Evolutionary conservation across 768 basidiomycete species (phyloP).

Genomic region (Calocybe gangraenosa): DNA sequence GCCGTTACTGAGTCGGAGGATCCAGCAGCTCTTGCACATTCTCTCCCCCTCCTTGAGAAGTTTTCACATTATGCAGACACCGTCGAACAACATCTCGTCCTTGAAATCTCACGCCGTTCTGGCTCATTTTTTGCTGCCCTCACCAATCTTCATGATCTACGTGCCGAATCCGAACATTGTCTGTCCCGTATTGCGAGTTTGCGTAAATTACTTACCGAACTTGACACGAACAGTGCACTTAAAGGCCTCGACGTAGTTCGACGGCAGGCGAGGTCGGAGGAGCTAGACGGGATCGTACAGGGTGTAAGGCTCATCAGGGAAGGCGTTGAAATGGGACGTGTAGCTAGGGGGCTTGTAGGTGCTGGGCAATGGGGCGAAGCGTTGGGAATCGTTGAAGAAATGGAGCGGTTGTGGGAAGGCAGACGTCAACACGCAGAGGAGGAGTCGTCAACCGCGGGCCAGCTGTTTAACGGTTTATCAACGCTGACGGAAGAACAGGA

Average conservation of each 20-base stretch:
- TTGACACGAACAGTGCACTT: constrained; percentile 74
- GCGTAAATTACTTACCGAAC: constrained; percentile 64
- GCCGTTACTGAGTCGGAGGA: constrained; percentile 66
- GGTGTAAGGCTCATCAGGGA: constrained; percentile 61
- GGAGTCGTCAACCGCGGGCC: background rate
- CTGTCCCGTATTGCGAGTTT: constrained; percentile 71
- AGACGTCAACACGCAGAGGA: constrained; percentile 5
- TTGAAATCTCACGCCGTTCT: constrained; percentile 87
- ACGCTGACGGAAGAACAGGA: constrained; percentile 8
- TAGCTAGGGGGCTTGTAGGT: constrained; percentile 69
- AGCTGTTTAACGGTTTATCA: background rate
- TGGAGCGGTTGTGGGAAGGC: constrained; percentile 56
- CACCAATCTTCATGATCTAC: constrained; percentile 88
- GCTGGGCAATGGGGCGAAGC: constrained; percentile 90
- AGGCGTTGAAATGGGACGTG: constrained; percentile 73
- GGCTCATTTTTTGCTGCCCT: constrained; percentile 96
- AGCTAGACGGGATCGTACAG: constrained; percentile 56
- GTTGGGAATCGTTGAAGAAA: constrained; percentile 64
- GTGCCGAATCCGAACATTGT: constrained; percentile 83
- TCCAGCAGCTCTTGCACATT: constrained; percentile 59
- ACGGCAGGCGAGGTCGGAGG: constrained; percentile 55
- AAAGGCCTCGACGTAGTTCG: constrained; percentile 75
- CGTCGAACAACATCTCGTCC: constrained; percentile 90
- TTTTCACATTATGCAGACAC: constrained; percentile 91
- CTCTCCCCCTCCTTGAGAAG: constrained; percentile 78